A percentile compares a stretch with the other conserved stretches of the same genome.
Conservation (phyloP, 805 yeast species). For the Myxozyma kluyveri region DNA sequence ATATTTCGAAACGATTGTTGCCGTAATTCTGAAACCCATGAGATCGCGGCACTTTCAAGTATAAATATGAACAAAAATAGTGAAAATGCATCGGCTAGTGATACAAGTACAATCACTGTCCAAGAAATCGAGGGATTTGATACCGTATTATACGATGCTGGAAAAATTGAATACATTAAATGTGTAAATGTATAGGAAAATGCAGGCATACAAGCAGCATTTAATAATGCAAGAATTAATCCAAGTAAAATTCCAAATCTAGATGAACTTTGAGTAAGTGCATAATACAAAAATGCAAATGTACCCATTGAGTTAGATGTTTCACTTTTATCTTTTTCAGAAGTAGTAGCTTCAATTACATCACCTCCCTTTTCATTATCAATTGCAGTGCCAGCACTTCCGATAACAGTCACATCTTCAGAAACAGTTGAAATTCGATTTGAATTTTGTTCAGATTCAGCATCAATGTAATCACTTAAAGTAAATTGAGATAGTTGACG, state of each 20-base stretch:
- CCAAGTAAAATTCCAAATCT: conserved; percentile 44
- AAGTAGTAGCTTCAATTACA: no score
- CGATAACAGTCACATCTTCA: no score
- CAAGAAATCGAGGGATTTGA: conserved; percentile 46
- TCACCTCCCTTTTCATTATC: no score
- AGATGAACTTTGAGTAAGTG: background rate
- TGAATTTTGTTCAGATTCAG: no score
- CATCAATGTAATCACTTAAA: no score
- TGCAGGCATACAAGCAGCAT: conserved; percentile 68
- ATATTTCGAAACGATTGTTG: conserved; percentile 49
- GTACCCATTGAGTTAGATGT: no score
- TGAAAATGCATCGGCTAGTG: conserved; percentile 59
- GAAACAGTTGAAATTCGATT: no score
- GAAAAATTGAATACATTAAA: conserved; percentile 61
- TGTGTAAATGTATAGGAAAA: conserved; percentile 77
- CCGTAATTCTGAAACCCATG: conserved; percentile 61
- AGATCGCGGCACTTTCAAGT: conserved; percentile 61
- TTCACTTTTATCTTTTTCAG: no score
- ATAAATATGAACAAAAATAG: conserved; percentile 51
- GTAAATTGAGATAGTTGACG: no score
- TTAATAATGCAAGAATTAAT: conserved; percentile 48
- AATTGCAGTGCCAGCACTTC: no score
- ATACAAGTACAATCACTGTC: conserved; percentile 67
- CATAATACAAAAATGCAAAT: background rate
- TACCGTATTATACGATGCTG: conserved; percentile 36